Conservation (phyloP, 805 yeast species). For the Wickerhamomyces strasburgensis region DNA sequence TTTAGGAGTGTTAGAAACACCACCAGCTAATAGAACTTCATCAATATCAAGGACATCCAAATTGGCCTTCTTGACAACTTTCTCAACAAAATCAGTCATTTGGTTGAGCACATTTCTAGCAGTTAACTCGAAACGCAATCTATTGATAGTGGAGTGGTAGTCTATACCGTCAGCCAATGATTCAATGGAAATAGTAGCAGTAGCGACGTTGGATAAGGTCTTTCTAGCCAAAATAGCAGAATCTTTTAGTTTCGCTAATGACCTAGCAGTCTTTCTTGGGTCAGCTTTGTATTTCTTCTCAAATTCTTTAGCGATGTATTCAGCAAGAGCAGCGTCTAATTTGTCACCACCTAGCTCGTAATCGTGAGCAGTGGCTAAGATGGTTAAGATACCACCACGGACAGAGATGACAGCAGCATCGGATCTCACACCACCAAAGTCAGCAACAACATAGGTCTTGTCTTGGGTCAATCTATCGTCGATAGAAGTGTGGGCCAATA, state of each 20-base stretch:
- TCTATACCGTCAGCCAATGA: constrained; percentile 92
- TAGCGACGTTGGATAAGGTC: constrained; percentile 84
- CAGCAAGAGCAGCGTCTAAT: constrained; percentile 75
- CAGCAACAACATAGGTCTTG: constrained; percentile 85
- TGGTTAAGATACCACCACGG: constrained; percentile 90
- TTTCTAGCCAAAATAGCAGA: constrained; percentile 83
- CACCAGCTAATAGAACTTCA: constrained; percentile 91
- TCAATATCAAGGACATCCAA: constrained; percentile 82
- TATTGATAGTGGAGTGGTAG: constrained; percentile 88
- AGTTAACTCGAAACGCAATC: constrained; percentile 87
- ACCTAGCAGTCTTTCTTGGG: constrained; percentile 76
- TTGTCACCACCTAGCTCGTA: constrained; percentile 81
- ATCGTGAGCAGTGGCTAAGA: constrained; percentile 81
- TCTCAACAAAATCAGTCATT: constrained; percentile 72
- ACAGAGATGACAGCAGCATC: constrained; percentile 93
- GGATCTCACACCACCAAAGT: constrained; percentile 93
- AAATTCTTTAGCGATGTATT: constrained; percentile 88
- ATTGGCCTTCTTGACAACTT: constrained; percentile 73
- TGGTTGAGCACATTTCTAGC: constrained; percentile 73
- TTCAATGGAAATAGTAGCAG: constrained; percentile 90
- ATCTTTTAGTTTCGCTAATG: constrained; percentile 80
- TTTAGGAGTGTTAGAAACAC: constrained; percentile 89
- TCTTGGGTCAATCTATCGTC: constrained; percentile 42
- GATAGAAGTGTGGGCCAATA: constrained; percentile 66
- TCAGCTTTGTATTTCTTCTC: constrained; percentile 80